phyloP scores from a whole-genome alignment of 768 basidiomycete genomes.

The Termitomyces titanicus region DNA sequence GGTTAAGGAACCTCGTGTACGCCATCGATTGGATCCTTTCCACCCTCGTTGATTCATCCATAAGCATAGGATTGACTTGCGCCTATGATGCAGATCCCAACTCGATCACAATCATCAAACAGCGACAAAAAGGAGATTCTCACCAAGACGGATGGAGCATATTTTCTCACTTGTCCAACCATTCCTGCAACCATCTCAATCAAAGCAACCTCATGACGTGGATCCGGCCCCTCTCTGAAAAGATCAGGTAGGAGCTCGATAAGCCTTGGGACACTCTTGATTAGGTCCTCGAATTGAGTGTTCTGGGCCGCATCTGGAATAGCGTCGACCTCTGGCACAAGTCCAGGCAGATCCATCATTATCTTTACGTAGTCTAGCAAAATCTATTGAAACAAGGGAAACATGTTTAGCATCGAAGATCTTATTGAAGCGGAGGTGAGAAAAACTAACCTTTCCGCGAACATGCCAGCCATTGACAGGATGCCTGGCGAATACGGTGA shows the following conservation, averaged over 20 bases:
- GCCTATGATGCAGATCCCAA: constrained; percentile 27
- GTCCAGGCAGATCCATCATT: constrained; percentile 55
- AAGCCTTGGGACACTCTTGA: constrained; percentile 57
- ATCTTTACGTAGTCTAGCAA: constrained; percentile 71
- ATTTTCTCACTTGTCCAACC: constrained; percentile 53
- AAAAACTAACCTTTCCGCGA: constrained; percentile 69
- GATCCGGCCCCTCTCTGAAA: constrained; percentile 50
- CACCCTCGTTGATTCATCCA: constrained; percentile 58
- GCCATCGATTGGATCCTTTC: constrained; percentile 62
- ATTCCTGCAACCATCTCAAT: constrained; percentile 71
- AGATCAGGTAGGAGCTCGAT: constrained; percentile 69
- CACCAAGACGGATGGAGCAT: constrained; percentile 60
- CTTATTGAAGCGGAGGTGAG: neutral
- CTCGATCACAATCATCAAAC: constrained; percentile 16
- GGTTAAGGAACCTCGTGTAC: constrained; percentile 61
- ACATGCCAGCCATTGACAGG: constrained; percentile 74
- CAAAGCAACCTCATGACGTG: constrained; percentile 66
- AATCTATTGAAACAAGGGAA: constrained; percentile 35
- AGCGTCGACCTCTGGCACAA: constrained; percentile 36
- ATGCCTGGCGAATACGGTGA: constrained; percentile 57
- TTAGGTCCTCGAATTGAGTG: constrained; percentile 57
- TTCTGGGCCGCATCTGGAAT: constrained; percentile 44
- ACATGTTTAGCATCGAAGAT: neutral
- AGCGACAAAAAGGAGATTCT: constrained; percentile 21
- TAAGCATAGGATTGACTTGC: constrained; percentile 39